These are phyloP conservation scores for Claviceps sorghi DNA, from an alignment of 2,329 filamentous ascomycete genomes.

Conservation along the genomic window DNA sequence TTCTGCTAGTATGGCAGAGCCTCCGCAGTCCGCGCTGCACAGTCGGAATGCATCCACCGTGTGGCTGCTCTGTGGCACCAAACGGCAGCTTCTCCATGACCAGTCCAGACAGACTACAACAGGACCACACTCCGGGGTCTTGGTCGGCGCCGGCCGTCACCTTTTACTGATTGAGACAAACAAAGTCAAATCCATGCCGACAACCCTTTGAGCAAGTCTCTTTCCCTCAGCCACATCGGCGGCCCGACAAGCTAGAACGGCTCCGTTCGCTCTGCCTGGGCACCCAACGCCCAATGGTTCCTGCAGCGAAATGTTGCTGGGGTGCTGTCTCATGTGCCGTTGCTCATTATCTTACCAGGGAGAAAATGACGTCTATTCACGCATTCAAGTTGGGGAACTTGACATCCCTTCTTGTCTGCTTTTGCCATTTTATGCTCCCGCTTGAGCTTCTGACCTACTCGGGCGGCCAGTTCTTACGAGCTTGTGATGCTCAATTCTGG, in stretches of 20 bases:
- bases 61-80: conserved; percentile 1
- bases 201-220: background rate
- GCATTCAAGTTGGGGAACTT: background rate
- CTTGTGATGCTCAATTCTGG: background rate
- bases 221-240: background rate
- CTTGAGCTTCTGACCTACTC: background rate
- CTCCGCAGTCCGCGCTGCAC: background rate
- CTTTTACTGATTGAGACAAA: background rate
- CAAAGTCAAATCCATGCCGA: background rate
- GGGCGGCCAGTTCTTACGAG: background rate
- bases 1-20: background rate
- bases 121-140: background rate
- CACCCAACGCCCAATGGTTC: background rate
- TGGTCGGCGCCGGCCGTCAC: conserved; percentile 1
- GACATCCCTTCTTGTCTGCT: background rate
- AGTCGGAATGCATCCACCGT: background rate
- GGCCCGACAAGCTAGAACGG: background rate
- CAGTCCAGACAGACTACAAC: background rate
- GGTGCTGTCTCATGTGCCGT: conserved; percentile 1
- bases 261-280: background rate
- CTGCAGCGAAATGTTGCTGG: conserved; percentile 1
- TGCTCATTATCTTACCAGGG: background rate
- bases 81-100: background rate
- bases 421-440: background rate
- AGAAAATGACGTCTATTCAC: conserved; percentile 1